Percentiles rank a stretch among this genome's conserved stretches.
phyloP scores from a whole-genome alignment of 1,139 yeast genomes.

The Geotrichum phurueaensis region DNA sequence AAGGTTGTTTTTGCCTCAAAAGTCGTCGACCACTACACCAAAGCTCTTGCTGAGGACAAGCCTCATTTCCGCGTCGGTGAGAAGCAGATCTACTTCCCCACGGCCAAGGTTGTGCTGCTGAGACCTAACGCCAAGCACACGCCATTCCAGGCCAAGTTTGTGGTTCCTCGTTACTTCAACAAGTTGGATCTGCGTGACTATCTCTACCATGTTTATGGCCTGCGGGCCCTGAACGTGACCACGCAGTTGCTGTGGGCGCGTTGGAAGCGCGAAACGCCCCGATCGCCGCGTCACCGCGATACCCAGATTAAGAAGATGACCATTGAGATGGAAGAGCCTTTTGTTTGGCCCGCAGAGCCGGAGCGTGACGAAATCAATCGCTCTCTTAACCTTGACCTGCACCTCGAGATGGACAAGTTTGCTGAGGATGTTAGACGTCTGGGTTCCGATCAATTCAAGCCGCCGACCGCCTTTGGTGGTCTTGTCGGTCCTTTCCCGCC shows the following conservation, averaged over 20 bases:
- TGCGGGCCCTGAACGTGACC: slow-evolving; percentile 80
- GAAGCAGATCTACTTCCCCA: slow-evolving; percentile 69
- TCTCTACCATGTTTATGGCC: slow-evolving; percentile 77
- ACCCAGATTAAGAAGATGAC: slow-evolving; percentile 93
- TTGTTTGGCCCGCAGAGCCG: slow-evolving; percentile 77
- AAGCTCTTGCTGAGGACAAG: slow-evolving; percentile 54
- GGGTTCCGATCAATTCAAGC: slow-evolving; percentile 70
- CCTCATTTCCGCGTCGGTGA: slow-evolving; percentile 82
- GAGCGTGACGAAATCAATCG: slow-evolving; percentile 38
- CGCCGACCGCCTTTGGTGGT: slow-evolving; percentile 72
- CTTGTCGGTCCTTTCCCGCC: slow-evolving; percentile 64
- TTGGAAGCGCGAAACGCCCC: slow-evolving; percentile 55
- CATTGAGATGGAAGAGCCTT: slow-evolving; percentile 87
- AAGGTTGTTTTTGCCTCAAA: slow-evolving; percentile 15
- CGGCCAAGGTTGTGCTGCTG: slow-evolving; percentile 69
- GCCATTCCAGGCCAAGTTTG: slow-evolving; percentile 91
- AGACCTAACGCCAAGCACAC: slow-evolving; percentile 92
- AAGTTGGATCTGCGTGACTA: slow-evolving; percentile 88
- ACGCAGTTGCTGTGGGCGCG: slow-evolving; percentile 76
- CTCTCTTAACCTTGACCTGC: slow-evolving; percentile 26
- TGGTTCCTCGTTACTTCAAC: slow-evolving; percentile 86
- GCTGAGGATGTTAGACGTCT: slow-evolving; percentile 33
- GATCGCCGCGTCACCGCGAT: slow-evolving; percentile 65
- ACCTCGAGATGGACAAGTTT: slow-evolving; percentile 29
- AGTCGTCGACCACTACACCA: slow-evolving; percentile 39